Conservation (phyloP, 2,329 filamentous ascomycete species). For the Botrytis sinoallii region DNA sequence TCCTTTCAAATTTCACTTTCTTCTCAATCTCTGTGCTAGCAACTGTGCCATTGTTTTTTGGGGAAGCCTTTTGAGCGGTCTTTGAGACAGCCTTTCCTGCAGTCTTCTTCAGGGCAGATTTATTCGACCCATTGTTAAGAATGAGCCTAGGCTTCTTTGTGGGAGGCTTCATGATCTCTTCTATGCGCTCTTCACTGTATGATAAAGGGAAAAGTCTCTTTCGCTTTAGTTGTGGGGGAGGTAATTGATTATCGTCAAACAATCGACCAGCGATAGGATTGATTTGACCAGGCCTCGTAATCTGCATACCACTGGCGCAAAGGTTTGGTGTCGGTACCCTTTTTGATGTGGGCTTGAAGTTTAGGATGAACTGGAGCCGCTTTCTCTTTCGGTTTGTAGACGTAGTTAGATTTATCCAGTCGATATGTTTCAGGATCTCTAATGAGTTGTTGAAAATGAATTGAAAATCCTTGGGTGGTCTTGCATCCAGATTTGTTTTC, state of each 20-base stretch:
- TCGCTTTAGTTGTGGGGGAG: slow-evolving; percentile 6
- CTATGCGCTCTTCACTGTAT: neutral
- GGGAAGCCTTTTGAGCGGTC: neutral
- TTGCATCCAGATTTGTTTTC: slow-evolving; percentile 9
- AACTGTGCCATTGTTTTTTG: neutral
- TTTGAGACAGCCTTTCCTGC: neutral
- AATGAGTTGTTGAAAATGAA: slow-evolving; percentile 8
- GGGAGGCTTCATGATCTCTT: neutral
- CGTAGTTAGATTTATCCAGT: neutral
- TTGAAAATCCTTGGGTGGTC: neutral
- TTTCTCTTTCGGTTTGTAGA: neutral
- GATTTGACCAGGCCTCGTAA: slow-evolving; percentile 21
- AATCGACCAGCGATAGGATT: slow-evolving; percentile 29
- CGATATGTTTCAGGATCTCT: slow-evolving; percentile 2
- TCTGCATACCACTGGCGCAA: slow-evolving; percentile 24
- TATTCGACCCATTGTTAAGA: neutral
- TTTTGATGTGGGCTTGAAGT: slow-evolving; percentile 27
- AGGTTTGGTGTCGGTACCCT: slow-evolving; percentile 25
- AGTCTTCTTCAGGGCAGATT: neutral
- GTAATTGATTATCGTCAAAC: neutral
- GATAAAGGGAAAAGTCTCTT: neutral
- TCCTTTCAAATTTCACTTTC: neutral
- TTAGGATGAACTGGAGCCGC: slow-evolving; percentile 27
- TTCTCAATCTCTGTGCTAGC: neutral
- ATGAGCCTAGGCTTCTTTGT: neutral